Evolutionary conservation across 805 yeast genomes (phyloP).

Genomic region (Grigorovia humatica): DNA sequence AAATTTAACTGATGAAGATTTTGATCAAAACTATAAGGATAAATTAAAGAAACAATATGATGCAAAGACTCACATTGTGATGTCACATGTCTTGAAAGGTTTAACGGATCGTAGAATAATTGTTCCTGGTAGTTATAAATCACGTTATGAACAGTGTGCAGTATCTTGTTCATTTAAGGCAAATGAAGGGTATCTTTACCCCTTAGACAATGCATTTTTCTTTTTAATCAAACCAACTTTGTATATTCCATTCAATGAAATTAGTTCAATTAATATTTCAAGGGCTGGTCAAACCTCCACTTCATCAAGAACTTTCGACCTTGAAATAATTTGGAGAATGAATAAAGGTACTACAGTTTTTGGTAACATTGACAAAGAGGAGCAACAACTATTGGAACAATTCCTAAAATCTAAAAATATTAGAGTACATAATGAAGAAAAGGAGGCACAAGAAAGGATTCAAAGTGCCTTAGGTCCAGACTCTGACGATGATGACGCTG

Average conservation of each 20-base stretch:
- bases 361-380: constrained; percentile 83
- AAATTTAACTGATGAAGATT: constrained; percentile 76
- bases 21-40: constrained; percentile 61
- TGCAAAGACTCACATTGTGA: constrained; percentile 74
- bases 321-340: constrained; percentile 63
- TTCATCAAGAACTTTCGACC: constrained; percentile 81
- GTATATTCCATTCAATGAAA: constrained; percentile 78
- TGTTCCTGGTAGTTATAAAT: constrained; percentile 71
- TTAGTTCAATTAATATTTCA: constrained; percentile 67
- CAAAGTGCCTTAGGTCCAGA: constrained; percentile 65
- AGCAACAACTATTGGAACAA: constrained; percentile 67
- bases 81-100: constrained; percentile 82
- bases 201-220: constrained; percentile 83
- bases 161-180: constrained; percentile 90
- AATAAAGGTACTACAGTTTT: constrained; percentile 67
- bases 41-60: constrained; percentile 67
- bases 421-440: constrained; percentile 78
- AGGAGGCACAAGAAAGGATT: constrained; percentile 72
- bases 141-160: constrained; percentile 73
- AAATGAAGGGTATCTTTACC: constrained; percentile 85
- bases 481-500: constrained; percentile 36
- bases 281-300: constrained; percentile 76
- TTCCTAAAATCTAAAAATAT: constrained; percentile 71
- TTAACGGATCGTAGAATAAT: constrained; percentile 78
- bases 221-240: constrained; percentile 92